Evolutionary conservation across 441 rosid genomes (phyloP).

Genomic region (Biscutella laevigata): DNA sequence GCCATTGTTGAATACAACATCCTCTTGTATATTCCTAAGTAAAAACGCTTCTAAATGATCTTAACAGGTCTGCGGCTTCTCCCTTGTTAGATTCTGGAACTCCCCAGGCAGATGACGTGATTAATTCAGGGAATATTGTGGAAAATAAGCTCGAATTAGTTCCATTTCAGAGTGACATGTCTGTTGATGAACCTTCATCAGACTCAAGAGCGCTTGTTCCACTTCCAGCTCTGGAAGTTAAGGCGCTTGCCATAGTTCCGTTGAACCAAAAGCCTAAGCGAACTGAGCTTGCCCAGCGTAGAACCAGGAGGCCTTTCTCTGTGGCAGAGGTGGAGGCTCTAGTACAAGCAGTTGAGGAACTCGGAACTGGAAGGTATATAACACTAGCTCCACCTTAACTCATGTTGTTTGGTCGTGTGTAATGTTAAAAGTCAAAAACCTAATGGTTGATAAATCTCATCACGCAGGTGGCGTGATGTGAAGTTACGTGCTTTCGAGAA

Average conservation of each 20-base stretch:
- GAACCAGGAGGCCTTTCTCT: conserved; percentile 66
- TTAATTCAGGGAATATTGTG: conserved; percentile 20
- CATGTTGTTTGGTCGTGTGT: not conserved
- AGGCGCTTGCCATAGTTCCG: conserved; percentile 32
- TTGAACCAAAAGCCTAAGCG: conserved; percentile 39
- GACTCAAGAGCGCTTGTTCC: conserved; percentile 47
- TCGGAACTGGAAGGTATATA: conserved; percentile 65
- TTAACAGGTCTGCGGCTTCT: conserved; percentile 47
- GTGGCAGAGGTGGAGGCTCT: conserved; percentile 68
- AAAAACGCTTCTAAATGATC: conserved; percentile 21
- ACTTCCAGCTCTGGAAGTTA: conserved; percentile 32
- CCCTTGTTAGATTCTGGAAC: conserved; percentile 35
- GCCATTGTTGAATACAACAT: conserved; percentile 1
- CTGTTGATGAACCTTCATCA: conserved; percentile 30
- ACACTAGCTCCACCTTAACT: not conserved
- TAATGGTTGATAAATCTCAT: conserved; percentile 9
- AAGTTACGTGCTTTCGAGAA: conserved; percentile 55
- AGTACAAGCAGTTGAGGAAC: conserved; percentile 63
- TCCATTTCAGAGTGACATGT: conserved; percentile 29
- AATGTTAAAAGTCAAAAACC: conserved; percentile 10
- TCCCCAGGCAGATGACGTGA: conserved; percentile 28
- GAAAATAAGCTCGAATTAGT: conserved; percentile 33
- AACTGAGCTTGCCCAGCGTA: conserved; percentile 48
- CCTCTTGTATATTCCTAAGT: conserved; percentile 21
- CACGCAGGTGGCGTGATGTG: conserved; percentile 67